Conservation (phyloP, 176 grass and related monocot species). For the Dactylis glomerata region DNA sequence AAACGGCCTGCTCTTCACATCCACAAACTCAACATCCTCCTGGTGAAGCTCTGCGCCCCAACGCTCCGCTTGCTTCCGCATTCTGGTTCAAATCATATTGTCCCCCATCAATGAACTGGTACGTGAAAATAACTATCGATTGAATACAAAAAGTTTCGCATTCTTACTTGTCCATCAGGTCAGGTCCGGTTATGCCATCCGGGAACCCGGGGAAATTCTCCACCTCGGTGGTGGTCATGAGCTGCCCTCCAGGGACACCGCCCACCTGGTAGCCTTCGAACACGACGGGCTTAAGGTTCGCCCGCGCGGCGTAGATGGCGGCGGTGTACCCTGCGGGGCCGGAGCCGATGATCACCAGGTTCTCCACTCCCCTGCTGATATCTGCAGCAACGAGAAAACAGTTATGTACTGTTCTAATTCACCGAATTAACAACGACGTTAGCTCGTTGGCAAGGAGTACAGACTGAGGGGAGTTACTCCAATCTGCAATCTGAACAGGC, state of each 20-base stretch:
- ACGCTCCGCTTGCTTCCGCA: conserved; percentile 86
- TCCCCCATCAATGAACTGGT: neutral
- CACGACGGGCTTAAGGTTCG: conserved; percentile 90
- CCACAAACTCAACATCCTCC: conserved; percentile 93
- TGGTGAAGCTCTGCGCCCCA: conserved; percentile 94
- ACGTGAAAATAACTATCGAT: neutral
- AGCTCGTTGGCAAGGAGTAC: too few species aligned
- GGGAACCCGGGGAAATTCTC: conserved; percentile 98
- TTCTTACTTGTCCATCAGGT: conserved; percentile 91
- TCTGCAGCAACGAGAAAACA: conserved; percentile 28
- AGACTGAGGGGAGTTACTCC: neutral
- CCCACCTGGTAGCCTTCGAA: conserved; percentile 96
- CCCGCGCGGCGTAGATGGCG: conserved; percentile 87
- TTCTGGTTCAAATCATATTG: conserved; percentile 42
- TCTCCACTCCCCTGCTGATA: conserved; percentile 64
- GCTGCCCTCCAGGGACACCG: conserved; percentile 87
- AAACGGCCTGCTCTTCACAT: conserved; percentile 76
- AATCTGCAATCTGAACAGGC: neutral
- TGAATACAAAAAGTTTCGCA: neutral
- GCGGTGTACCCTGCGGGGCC: conserved; percentile 95
- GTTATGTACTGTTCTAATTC: neutral
- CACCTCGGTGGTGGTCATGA: conserved; percentile 98
- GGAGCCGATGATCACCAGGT: conserved; percentile 93
- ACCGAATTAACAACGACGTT: too few species aligned
- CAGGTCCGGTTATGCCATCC: conserved; percentile 89